phyloP scores from a whole-genome alignment of 257 asterid species.

The Penstemon newberryi region DNA sequence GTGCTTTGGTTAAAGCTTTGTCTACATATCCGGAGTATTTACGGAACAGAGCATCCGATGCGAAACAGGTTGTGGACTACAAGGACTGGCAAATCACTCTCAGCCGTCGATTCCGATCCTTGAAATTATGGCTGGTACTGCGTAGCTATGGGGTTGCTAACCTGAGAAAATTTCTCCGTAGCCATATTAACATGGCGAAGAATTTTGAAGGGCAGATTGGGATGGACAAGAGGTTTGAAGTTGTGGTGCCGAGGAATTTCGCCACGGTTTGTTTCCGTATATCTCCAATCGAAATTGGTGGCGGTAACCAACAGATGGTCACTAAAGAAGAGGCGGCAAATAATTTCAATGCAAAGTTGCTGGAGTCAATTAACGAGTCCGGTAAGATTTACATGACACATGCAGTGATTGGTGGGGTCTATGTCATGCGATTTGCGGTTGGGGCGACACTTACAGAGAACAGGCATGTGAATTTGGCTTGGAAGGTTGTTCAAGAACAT shows the following conservation, averaged over 20 bases:
- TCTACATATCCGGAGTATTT: slow-evolving; percentile 65
- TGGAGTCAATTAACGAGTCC: slow-evolving; percentile 57
- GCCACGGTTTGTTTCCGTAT: slow-evolving; percentile 71
- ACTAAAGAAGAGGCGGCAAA: slow-evolving; percentile 46
- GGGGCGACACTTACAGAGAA: slow-evolving; percentile 67
- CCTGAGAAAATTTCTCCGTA: slow-evolving; percentile 51
- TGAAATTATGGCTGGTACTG: slow-evolving; percentile 71
- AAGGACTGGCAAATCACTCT: slow-evolving; percentile 82
- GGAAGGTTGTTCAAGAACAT: slow-evolving; percentile 69
- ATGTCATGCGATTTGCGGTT: slow-evolving; percentile 57
- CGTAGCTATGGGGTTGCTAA: slow-evolving; percentile 69
- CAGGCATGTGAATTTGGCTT: slow-evolving; percentile 60
- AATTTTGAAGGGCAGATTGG: slow-evolving; percentile 61
- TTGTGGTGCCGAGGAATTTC: slow-evolving; percentile 70
- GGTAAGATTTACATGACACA: slow-evolving; percentile 71
- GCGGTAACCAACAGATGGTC: slow-evolving; percentile 23
- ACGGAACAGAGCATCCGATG: slow-evolving; percentile 63
- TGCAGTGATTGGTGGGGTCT: slow-evolving; percentile 66
- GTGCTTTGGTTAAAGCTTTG: slow-evolving; percentile 52
- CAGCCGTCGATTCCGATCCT: slow-evolving; percentile 70
- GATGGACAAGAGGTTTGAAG: slow-evolving; percentile 71
- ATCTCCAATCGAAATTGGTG: slow-evolving; percentile 38
- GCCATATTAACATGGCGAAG: slow-evolving; percentile 69
- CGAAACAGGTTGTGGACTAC: slow-evolving; percentile 68
- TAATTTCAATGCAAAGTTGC: slow-evolving; percentile 44